A percentile compares a stretch with the other conserved stretches of the same genome.
These are phyloP conservation scores for Eimeria nieschulzi DNA, from an alignment of 169 alveolate species.

Conservation along the genomic window DNA sequence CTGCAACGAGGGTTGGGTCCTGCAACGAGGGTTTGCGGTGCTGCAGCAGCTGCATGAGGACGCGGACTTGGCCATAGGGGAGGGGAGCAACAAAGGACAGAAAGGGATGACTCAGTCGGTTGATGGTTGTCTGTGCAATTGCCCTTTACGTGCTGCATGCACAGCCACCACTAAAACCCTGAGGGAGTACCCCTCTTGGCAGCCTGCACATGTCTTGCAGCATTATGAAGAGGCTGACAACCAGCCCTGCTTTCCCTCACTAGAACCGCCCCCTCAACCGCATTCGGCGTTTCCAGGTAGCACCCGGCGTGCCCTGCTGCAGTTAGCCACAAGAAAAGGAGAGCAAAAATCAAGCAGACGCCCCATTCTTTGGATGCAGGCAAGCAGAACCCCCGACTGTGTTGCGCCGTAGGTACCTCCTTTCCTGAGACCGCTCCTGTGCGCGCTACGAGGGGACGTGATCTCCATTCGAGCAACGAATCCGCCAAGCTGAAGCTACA, in stretches of 20 bases:
- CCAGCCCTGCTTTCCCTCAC: slow-evolving; percentile 10
- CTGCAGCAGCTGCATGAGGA: not conserved
- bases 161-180: too few species aligned
- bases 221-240: not conserved
- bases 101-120: not conserved
- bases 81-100: not conserved
- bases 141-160: too few species aligned
- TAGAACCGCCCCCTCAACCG: slow-evolving; percentile 46
- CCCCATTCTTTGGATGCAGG: too few species aligned
- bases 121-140: not conserved
- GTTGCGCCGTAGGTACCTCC: slow-evolving; percentile 7
- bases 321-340: not conserved
- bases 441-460: not conserved
- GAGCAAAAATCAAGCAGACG: too few species aligned
- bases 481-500: not conserved
- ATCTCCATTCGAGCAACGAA: not conserved
- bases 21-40: too few species aligned
- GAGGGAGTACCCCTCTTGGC: too few species aligned
- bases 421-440: not conserved
- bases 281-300: not conserved
- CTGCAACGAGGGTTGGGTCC: too few species aligned
- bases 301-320: not conserved
- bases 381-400: not conserved
- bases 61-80: not conserved
- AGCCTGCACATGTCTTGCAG: not conserved